Evolutionary conservation across 2,329 filamentous ascomycete species (phyloP), one percentile per base, ranked within the genome.

Genomic region (Cytospora schulzeri): DNA sequence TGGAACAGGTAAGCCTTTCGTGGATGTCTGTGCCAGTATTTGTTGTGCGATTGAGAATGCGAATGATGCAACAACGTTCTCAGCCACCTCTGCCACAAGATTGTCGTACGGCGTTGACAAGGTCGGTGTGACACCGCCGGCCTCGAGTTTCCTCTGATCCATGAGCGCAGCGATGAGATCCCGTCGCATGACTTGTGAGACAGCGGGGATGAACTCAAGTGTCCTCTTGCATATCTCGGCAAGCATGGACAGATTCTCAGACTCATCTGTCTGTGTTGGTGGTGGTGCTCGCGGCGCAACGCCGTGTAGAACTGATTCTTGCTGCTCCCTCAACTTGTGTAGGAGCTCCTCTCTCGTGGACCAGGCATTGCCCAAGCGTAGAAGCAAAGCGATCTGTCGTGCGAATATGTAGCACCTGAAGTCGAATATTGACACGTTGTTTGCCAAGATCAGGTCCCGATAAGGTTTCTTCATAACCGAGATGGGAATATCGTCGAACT

Each of bases 361-460:
- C 76, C 78, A 85, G 0, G 86, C 86, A 72, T 94, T 95, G n/a
- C 91, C 93, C 1, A 96, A 83, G 5, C 93, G 86, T 15, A 97
- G 81, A 1, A 98, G 82, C 0, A 99, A 78, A 3, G 90, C 86
- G 67, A 97, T 87, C 71, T 99, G 94, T 28, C 95, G 86, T 3
- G 92, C 88, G 75, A 98, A 99, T 15, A 99, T 88, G 74, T 99
- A 99, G 70, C 91, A 92, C 57, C 92, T 85, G 74, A 99, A 98
- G 75, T 99, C 95, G 73, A 98, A 97, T 3, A 97, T 83, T 0
- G 95, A 99, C 41, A 99, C 96, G 69, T 97, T 91, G 78, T 96
- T 99, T 17, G 91, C 90, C 48, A 99, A 81, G 57, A 99, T 99
- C 71, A 96, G 87, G 64, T 96, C 92, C 59, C 94, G 87, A 73